Evolutionary conservation across 495 filamentous ascomycete genomes (phyloP).

Genomic region (Umbilicaria muhlenbergii): DNA sequence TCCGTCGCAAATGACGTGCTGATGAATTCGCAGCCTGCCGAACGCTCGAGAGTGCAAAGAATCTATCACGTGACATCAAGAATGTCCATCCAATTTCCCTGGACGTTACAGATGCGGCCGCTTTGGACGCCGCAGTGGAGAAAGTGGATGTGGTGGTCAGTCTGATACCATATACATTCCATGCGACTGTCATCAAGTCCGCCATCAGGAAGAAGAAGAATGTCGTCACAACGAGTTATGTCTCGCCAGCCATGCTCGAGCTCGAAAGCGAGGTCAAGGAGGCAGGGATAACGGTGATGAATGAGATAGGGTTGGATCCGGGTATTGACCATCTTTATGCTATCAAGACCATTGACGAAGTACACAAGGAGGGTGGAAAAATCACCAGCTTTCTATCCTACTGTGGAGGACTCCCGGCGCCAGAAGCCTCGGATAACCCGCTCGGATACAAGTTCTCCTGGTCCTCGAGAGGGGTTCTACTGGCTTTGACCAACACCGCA

Average conservation of each 20-base stretch:
- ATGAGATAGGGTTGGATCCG: conserved; percentile 75
- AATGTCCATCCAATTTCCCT: conserved; percentile 61
- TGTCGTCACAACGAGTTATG: conserved; percentile 93
- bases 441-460: conserved; percentile 94
- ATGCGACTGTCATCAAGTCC: conserved; percentile 81
- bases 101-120: conserved; percentile 58
- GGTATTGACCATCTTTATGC: conserved; percentile 73
- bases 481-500: conserved; percentile 76
- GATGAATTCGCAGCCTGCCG: conserved; percentile 50
- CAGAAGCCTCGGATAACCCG: conserved; percentile 77
- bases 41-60: conserved; percentile 61
- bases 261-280: conserved; percentile 70
- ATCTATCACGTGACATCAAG: conserved; percentile 54
- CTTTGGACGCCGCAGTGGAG: conserved; percentile 61
- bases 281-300: conserved; percentile 94
- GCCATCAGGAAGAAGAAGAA: conserved; percentile 87
- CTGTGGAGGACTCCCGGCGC: conserved; percentile 77
- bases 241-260: conserved; percentile 84
- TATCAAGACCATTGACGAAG: conserved; percentile 71
- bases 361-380: conserved; percentile 71
- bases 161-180: conserved; percentile 88
- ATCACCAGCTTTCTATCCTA: conserved; percentile 70
- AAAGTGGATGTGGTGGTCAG: conserved; percentile 67
- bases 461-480: conserved; percentile 70
- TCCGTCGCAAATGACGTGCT: not conserved